Conservation (phyloP, 2,329 filamentous ascomycete species). For the Penicillium olsonii region DNA sequence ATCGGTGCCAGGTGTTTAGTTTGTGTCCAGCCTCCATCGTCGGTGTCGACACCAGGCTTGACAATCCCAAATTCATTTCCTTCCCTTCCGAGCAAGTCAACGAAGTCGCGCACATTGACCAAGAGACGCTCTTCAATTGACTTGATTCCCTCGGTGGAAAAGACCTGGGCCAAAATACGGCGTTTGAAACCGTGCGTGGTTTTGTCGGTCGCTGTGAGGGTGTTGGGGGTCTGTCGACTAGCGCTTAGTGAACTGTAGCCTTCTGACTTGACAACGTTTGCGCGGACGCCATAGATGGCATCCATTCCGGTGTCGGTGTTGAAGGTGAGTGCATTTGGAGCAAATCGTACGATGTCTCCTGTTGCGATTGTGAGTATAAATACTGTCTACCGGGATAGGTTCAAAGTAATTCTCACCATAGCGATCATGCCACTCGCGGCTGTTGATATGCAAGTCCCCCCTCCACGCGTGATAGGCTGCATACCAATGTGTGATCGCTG, state of each 20-base stretch:
- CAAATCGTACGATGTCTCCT: conserved; percentile 6
- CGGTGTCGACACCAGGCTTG: neutral
- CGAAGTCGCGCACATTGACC: conserved; percentile 5
- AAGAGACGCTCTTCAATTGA: conserved; percentile 9
- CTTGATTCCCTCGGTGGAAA: conserved; percentile 6
- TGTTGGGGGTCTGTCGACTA: conserved; percentile 8
- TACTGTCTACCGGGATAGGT: neutral
- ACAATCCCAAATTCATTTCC: neutral
- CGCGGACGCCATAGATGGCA: conserved; percentile 1
- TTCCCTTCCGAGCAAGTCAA: neutral
- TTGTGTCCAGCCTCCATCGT: neutral
- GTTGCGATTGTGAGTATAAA: neutral
- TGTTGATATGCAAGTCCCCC: conserved; percentile 8
- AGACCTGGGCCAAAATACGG: conserved; percentile 7
- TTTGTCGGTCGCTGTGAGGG: conserved; percentile 8
- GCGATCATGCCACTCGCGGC: conserved; percentile 1
- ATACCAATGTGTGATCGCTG: conserved; percentile 10
- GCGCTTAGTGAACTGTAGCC: conserved; percentile 5
- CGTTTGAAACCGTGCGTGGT: conserved; percentile 10
- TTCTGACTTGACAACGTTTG: conserved; percentile 9
- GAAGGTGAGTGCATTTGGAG: conserved; percentile 6
- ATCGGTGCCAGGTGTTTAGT: conserved; percentile 23
- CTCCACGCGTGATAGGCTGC: neutral
- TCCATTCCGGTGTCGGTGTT: conserved; percentile 4
- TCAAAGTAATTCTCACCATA: neutral